Conservation (phyloP, 225 moss, liverwort and hornwort species). For the Straminergon stramineum region DNA sequence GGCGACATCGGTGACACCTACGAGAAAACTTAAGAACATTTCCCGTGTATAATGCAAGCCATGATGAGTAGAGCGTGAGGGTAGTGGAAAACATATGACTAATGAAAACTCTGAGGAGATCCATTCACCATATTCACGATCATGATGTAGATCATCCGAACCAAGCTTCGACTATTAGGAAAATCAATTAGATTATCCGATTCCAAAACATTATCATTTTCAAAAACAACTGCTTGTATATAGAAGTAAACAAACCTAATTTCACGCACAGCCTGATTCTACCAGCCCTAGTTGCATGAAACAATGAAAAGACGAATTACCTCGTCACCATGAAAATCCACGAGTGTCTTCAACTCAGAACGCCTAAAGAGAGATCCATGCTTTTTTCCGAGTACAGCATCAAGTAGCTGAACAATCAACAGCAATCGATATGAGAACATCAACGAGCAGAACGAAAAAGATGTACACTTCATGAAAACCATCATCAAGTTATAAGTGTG, state of each 20-base stretch:
- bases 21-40: neutral
- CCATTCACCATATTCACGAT: neutral
- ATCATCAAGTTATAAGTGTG: neutral
- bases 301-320: slow-evolving; percentile 11
- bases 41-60: neutral
- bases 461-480: neutral
- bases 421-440: neutral
- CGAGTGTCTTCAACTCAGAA: slow-evolving; percentile 83
- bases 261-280: neutral
- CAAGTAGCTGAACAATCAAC: slow-evolving; percentile 48
- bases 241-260: neutral
- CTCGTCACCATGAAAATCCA: slow-evolving; percentile 86
- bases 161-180: neutral
- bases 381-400: slow-evolving; percentile 57
- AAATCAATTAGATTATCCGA: neutral
- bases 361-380: slow-evolving; percentile 85
- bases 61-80: neutral
- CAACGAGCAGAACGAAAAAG: neutral
- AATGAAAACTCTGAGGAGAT: neutral
- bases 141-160: neutral
- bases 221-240: neutral
- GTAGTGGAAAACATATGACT: neutral
- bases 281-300: neutral
- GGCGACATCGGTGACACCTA: neutral
- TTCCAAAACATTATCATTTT: neutral